phyloP scores from a whole-genome alignment of 2,329 filamentous ascomycete genomes.

The Aspergillus sp. region DNA sequence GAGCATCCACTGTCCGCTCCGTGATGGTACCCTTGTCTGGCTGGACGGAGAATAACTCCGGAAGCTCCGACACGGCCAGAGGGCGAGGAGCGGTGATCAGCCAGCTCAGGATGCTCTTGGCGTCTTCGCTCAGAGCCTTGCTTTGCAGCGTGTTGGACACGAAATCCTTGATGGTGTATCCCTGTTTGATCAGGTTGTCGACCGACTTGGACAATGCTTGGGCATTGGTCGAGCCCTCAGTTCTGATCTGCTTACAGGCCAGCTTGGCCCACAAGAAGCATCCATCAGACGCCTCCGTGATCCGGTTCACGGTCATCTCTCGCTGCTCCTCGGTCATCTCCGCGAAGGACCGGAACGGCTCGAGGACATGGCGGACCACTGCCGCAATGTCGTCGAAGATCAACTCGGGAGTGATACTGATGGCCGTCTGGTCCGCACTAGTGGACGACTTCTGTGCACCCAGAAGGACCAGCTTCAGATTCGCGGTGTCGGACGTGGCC shows the following conservation, averaged over 20 bases:
- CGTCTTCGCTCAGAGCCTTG: slow-evolving; percentile 27
- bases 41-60: slow-evolving; percentile 28
- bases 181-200: slow-evolving; percentile 24
- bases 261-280: slow-evolving; percentile 44
- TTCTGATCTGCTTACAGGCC: slow-evolving; percentile 27
- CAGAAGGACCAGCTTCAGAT: slow-evolving; percentile 32
- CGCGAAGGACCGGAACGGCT: slow-evolving; percentile 21
- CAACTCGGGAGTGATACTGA: slow-evolving; percentile 31
- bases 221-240: slow-evolving; percentile 20
- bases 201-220: slow-evolving; percentile 29
- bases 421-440: slow-evolving; percentile 10
- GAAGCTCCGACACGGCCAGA: slow-evolving; percentile 32
- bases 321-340: slow-evolving; percentile 30
- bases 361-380: slow-evolving; percentile 30
- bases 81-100: slow-evolving; percentile 38
- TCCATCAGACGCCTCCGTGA: slow-evolving; percentile 33
- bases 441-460: slow-evolving; percentile 22
- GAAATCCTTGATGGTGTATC: slow-evolving; percentile 31
- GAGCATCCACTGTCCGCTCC: slow-evolving; percentile 25
- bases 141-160: slow-evolving; percentile 27
- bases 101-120: slow-evolving; percentile 36
- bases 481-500: slow-evolving; percentile 20
- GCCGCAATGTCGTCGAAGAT: slow-evolving; percentile 37
- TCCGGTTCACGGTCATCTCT: slow-evolving; percentile 31
- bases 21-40: slow-evolving; percentile 29